Evolutionary conservation across 352 stramenopile genomes (phyloP), one percentile per base, ranked within the genome.

Genomic region (Saprolegnia diclina): DNA sequence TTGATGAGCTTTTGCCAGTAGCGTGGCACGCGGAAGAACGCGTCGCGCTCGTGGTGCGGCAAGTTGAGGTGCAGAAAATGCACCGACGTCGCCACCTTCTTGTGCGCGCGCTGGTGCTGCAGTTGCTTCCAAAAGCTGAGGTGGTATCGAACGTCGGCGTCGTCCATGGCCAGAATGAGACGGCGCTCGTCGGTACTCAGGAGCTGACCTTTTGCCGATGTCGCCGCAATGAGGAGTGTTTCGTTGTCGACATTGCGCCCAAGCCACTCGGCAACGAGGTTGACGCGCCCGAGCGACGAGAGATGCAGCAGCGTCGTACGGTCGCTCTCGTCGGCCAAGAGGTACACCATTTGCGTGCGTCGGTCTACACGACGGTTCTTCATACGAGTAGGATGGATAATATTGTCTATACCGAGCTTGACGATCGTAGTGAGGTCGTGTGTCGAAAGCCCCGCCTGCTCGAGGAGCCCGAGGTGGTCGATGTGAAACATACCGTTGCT

Each of bases 271-370:
- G 19, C 44, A 1, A 66, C 57, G 4, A 26, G 21, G 19, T 55
- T 40, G 10, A 66, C 37, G 1, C 57, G 57, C 9, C 37, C 57
- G 0, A 66, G 16, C 9, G 57, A 24, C 11, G 57, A 53, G 19
- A 66, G 26, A 4, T 66, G 57, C 16, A 66, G 44, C 21, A 66
- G 35, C 0, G 42, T 29, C n/a, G 48, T 40, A 4, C 57, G n/a
- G n/a, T 66, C 57, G 11, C 4, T 40, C 53, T 66, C 57, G 57
- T 66, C 57, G 21, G 35, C 57, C n/a, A 66, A 40, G 21, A 66
- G 53, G 22, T 54, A 66, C 57, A 66, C 50, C 32, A 54, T 22
- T 24, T 66, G 57, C 42, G 57, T 29, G 11, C 50, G 57, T 13
- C 38, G 32, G 22, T 66, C 57, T 66, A 55, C 18, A 10, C 37